Conservation (phyloP, 257 asterid species). For the Penstemon eatonii region DNA sequence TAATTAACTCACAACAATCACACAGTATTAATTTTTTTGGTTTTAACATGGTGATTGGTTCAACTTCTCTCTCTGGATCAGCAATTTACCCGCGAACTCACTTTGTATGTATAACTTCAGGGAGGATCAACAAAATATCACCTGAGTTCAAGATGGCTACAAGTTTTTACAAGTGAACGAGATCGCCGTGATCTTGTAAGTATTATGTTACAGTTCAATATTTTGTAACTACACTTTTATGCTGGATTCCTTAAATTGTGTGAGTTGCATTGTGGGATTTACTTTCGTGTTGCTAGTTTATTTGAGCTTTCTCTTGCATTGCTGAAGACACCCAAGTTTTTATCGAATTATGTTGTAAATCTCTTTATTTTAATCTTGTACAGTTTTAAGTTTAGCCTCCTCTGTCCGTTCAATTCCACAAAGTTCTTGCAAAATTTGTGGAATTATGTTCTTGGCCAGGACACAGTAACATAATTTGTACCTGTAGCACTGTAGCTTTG, state of each 20-base stretch:
- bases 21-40: constrained; percentile 2
- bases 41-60: constrained; percentile 7
- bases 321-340: neutral
- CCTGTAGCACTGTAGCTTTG: neutral
- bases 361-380: neutral
- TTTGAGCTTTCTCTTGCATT: constrained; percentile 5
- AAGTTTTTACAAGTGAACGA: constrained; percentile 85
- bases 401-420: neutral
- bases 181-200: constrained; percentile 99
- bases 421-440: constrained; percentile 19
- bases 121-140: constrained; percentile 99
- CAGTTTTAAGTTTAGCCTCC: neutral
- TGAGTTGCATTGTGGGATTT: constrained; percentile 9
- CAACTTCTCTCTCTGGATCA: constrained; percentile 14
- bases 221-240: neutral
- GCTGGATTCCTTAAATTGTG: constrained; percentile 10
- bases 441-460: constrained; percentile 21
- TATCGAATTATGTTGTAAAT: neutral
- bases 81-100: neutral
- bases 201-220: constrained; percentile 22
- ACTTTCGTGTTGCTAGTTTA: constrained; percentile 1
- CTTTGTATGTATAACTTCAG: constrained; percentile 38
- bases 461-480: constrained; percentile 16
- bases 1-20: constrained; percentile 5
- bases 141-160: constrained; percentile 89